Evolutionary conservation across 2,329 filamentous ascomycete species (phyloP).

Genomic region (Penicillium sp.): DNA sequence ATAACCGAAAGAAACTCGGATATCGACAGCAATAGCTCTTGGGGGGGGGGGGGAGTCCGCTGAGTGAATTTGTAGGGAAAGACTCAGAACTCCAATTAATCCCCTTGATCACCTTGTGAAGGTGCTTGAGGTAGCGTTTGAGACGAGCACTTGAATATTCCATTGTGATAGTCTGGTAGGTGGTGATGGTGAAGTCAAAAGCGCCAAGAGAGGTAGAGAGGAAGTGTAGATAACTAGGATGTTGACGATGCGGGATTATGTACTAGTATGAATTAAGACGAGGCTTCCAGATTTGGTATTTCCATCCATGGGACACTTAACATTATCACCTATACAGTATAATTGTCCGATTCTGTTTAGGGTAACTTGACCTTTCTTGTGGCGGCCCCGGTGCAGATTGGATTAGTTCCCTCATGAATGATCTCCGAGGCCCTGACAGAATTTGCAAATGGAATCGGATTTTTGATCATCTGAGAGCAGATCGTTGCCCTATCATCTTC

Average conservation of each 20-base stretch:
- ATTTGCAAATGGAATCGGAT: background rate
- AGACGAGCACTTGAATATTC: background rate
- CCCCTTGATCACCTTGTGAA: background rate
- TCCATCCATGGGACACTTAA: background rate
- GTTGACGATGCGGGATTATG: background rate
- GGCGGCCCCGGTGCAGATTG: background rate
- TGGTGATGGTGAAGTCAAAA: background rate
- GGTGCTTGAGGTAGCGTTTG: constrained; percentile 1
- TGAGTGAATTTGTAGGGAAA: background rate
- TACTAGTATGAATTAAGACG: background rate
- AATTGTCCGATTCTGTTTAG: background rate
- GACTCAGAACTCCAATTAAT: background rate
- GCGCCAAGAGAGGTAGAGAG: background rate
- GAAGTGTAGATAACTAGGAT: background rate
- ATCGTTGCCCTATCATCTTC: background rate
- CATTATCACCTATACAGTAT: background rate
- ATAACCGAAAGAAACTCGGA: constrained; percentile 14
- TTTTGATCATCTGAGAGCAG: background rate
- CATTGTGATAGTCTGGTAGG: background rate
- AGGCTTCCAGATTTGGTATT: background rate
- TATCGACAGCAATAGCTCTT: constrained; percentile 15
- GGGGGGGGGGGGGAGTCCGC: constrained; percentile 11
- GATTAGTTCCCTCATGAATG: background rate
- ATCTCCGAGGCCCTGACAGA: no score
- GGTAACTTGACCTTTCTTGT: background rate